A percentile compares a stretch with the other conserved stretches of the same genome.
Evolutionary conservation across 441 rosid species (phyloP).

Genomic region (Adansonia madagascariensis): DNA sequence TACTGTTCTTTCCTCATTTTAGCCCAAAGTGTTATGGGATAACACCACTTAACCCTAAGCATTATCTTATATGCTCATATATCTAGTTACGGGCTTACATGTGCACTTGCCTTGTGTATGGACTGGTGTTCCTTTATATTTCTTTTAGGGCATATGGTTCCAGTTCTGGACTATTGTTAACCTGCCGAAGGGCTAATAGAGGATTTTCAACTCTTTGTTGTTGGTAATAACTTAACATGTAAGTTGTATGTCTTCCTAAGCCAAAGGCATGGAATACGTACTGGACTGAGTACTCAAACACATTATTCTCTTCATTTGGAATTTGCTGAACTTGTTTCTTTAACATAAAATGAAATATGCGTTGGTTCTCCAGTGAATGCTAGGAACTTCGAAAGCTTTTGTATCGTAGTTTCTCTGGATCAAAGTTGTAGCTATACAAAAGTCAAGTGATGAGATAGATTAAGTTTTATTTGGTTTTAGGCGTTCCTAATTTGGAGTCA

Average conservation of each 20-base stretch:
- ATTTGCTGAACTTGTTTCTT: neutral
- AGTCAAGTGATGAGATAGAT: neutral
- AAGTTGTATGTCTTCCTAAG: constrained; percentile 5
- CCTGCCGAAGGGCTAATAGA: neutral
- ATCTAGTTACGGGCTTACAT: neutral
- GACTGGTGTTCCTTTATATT: neutral
- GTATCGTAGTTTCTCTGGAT: neutral
- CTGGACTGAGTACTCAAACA: neutral
- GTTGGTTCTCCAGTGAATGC: neutral
- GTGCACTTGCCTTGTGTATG: neutral
- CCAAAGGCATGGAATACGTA: neutral
- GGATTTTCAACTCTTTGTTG: neutral
- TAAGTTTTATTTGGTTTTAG: neutral
- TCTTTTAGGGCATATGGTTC: neutral
- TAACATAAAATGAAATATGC: neutral
- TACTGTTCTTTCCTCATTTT: neutral
- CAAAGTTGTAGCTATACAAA: constrained; percentile 5
- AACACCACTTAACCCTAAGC: neutral
- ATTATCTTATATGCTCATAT: neutral
- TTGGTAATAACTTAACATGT: neutral
- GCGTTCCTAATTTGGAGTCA: neutral
- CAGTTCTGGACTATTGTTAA: neutral
- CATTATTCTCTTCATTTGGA: neutral
- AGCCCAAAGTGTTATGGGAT: neutral
- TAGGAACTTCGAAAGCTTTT: neutral